Base-by-base conservation (phyloP, 2,329 filamentous ascomycete species). In the Tolypocladium cylindrosporum region DNA sequence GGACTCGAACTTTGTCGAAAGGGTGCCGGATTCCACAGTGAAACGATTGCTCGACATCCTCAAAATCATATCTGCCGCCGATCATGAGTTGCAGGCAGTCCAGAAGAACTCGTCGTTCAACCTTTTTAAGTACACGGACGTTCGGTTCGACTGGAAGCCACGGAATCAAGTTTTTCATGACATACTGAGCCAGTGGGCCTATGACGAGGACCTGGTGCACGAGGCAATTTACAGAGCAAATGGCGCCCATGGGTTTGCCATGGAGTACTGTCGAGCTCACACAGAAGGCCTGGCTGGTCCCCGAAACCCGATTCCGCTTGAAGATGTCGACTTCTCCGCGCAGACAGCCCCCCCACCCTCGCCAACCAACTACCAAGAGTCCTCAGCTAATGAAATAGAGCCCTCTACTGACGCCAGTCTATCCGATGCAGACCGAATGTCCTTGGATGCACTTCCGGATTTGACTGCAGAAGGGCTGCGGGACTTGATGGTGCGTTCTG, bases 181-280 rank as follows among this genome's bases (percentile, higher is more conserved):
- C 24, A 65, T 77, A 24, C 57, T 69, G 4, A 64, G 64, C 27
- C 66, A 66, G 65, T 13, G 68, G 66, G 6, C 45, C 1, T 72
- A 71, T 52, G 77, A 85, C 24, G 75, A 81, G 50, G 82, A 84
- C 14, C 77, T 97, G 56, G 87, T 82, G 8, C 80, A 82, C 39
- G 93, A 97, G 72, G 91, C 90, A 37, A 75, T 94, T 0, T 97
- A 90, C 70, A 85, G 93, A 57, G 90, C 90, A 65, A 88, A 90
- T 66, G 90, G 90, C 58, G 81, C 81, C 56, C 65, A 72, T 5
- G 69, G 75, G 2, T 74, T 77, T 34, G 85, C 90, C 8, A 76
- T 79, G 40, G 89, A 94, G 58, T 97, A 97, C 69, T 94, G 89
- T 68, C 78, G 77, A 58, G 83, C 85, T 16, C 83, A 89, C 60